Base-by-base conservation (phyloP, 306 rosid species). In the Vicia villosa region DNA sequence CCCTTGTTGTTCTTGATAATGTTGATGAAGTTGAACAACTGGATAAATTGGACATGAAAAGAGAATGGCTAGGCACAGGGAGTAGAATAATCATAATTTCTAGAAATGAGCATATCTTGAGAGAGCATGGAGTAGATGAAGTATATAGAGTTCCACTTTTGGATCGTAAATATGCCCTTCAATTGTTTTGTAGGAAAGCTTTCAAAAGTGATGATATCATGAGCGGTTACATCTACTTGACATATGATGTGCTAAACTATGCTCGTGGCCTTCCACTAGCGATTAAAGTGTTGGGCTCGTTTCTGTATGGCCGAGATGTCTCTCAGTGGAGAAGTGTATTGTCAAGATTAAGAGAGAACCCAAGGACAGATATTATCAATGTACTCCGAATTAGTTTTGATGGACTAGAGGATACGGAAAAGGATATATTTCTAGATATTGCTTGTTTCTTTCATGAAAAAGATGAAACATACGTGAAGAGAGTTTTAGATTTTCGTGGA, bases 301-400 rank as follows among this genome's bases (percentile, higher is more conserved):
- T 11, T 68, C 60, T 75, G 46, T 68, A n/a, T n/a, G n/a, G n/a
- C n/a, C n/a, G n/a, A n/a, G n/a, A n/a, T n/a, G n/a, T n/a, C n/a
- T n/a, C n/a, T 15, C 22, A 67, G 7, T 67, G 79, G 79, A 47
- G 55, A 21, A 56, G 79, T 66, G 73, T 73, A 20, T 74, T 74
- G 60, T 1, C 6, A 14, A 66, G 73, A 45, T 2, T 74, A 10
- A 46, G 20, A 36, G 63, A 67, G 63, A 4, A 16, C 24, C 74
- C 69, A 34, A 24, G 0, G 2, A 24, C 2, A 47, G 46, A 57
- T 7, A 58, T 67, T 16, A 46, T 67, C 63, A 9, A 75, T 11
- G 69, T 75, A 1, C 60, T 47, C 7, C 71, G 56, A 40, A 16
- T 40, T 1, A 52, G 72, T 51, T 73, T 22, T 52, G 57, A 49